These are phyloP conservation scores for Musa beccarii DNA, from an alignment of 176 grass and related monocot genomes.

Conservation along the genomic window DNA sequence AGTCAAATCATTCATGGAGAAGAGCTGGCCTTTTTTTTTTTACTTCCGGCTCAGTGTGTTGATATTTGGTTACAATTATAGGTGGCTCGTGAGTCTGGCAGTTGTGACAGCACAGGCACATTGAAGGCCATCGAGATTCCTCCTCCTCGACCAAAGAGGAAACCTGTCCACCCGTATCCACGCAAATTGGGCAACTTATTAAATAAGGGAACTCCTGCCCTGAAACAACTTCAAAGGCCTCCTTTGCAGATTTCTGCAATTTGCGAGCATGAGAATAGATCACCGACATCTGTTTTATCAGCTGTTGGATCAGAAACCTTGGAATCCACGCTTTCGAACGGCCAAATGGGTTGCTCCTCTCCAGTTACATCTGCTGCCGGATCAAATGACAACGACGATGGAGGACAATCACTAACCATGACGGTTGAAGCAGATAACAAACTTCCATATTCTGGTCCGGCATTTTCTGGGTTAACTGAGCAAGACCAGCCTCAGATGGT, in stretches of 20 bases:
- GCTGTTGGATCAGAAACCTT: slow-evolving; percentile 1
- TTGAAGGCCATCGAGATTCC: slow-evolving; percentile 53
- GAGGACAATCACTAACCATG: not conserved
- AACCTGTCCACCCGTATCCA: slow-evolving; percentile 63
- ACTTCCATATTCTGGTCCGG: slow-evolving; percentile 8
- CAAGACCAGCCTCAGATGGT: slow-evolving; percentile 35
- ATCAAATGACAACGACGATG: slow-evolving; percentile 6
- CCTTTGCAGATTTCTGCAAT: slow-evolving; percentile 21
- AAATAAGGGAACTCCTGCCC: slow-evolving; percentile 13
- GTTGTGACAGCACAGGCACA: slow-evolving; percentile 14
- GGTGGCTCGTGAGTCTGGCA: slow-evolving; percentile 54
- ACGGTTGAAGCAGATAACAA: not conserved
- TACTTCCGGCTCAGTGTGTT: slow-evolving; percentile 20
- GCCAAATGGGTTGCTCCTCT: not conserved
- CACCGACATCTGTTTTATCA: slow-evolving; percentile 59
- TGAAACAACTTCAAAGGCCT: slow-evolving; percentile 32
- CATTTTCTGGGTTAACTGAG: slow-evolving; percentile 10
- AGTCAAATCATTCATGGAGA: slow-evolving; percentile 50
- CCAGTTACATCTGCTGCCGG: not conserved
- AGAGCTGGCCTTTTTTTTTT: not conserved
- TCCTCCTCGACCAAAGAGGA: slow-evolving; percentile 84
- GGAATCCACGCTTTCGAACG: not conserved
- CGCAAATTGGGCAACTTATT: slow-evolving; percentile 45
- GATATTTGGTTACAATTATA: slow-evolving; percentile 9
- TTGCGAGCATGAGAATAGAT: slow-evolving; percentile 45